Conservation (phyloP, 2,329 filamentous ascomycete species). For the Trichoderma breve region DNA sequence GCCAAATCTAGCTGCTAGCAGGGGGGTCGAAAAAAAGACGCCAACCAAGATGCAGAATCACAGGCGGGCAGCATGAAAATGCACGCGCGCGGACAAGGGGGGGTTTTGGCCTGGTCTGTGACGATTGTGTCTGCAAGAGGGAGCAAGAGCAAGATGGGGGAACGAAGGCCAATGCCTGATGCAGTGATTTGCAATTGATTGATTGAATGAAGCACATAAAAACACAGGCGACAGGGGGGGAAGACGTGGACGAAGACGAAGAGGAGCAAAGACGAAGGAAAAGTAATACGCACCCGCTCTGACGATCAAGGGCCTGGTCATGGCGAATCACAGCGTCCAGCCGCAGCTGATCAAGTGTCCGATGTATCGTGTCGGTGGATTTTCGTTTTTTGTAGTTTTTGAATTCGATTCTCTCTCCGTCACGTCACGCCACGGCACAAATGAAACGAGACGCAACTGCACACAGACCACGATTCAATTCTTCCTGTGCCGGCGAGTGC, state of each 20-base stretch:
- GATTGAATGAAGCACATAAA: not conserved
- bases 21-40: not conserved
- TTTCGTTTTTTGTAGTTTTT: not conserved
- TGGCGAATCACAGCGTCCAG: conserved; percentile 35
- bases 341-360: not conserved
- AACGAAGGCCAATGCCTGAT: not conserved
- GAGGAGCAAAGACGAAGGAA: not conserved
- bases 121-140: not conserved
- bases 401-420: not conserved
- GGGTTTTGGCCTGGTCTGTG: not conserved
- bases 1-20: not conserved
- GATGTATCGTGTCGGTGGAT: not conserved
- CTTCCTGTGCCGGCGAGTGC: not conserved
- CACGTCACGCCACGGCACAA: not conserved
- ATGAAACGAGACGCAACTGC: not conserved
- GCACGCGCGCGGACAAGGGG: not conserved
- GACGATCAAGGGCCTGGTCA: conserved; percentile 60
- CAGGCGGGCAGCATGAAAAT: not conserved
- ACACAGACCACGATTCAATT: not conserved
- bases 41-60: not conserved
- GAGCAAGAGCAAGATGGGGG: not conserved
- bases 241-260: not conserved
- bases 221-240: not conserved
- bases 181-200: not conserved
- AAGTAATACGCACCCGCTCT: conserved; percentile 55